phyloP scores from a whole-genome alignment of 2,329 filamentous ascomycete species.

The Penicillium sp. region DNA sequence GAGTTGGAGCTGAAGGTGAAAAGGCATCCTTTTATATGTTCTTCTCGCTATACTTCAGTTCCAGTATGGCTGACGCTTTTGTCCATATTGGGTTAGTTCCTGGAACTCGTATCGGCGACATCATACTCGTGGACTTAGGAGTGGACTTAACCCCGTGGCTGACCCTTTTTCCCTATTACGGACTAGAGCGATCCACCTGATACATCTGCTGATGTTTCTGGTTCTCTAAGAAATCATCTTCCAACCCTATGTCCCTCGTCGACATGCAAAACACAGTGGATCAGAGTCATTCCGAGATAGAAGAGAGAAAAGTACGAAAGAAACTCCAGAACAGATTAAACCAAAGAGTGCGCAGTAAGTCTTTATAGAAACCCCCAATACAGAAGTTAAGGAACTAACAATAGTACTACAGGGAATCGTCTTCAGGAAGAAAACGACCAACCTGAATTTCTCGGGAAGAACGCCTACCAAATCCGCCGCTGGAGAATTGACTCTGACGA shows the following conservation, averaged over 20 bases:
- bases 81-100: not conserved
- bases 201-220: not conserved
- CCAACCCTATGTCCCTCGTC: too few relatives aligned
- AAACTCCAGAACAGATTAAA: constrained; percentile 15
- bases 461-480: constrained; percentile 8
- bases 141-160: not conserved
- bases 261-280: not conserved
- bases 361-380: not conserved
- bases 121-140: too few relatives aligned
- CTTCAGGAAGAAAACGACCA: not conserved
- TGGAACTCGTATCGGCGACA: too few relatives aligned
- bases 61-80: not conserved
- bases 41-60: not conserved
- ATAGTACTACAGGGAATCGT: constrained; percentile 3
- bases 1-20: too few relatives aligned
- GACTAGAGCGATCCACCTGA: constrained; percentile 32
- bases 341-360: constrained; percentile 18
- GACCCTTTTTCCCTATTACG: constrained; percentile 33
- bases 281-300: constrained; percentile 18
- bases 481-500: constrained; percentile 10
- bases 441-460: not conserved
- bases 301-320: constrained; percentile 23
- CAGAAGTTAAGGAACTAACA: not conserved
- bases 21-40: not conserved
- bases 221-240: not conserved